Evolutionary conservation across 805 yeast genomes (phyloP), one percentile per base, ranked within the genome.

Genomic region (Kluyveromyces nonfermentans): DNA sequence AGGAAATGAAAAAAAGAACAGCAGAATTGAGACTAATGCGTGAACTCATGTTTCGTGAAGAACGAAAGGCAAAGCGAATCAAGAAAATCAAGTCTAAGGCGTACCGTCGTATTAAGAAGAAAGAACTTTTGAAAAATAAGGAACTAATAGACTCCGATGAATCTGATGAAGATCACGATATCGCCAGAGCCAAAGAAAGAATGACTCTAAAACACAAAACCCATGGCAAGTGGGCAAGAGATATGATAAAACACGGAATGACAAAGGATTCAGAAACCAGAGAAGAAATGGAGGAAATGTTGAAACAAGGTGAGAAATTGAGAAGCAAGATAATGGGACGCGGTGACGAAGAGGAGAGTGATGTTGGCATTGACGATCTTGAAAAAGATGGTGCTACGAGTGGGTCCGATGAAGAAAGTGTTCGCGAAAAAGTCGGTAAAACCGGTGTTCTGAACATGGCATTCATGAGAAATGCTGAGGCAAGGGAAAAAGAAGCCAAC

Each of bases 11-110:
- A 44, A 78, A 80, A 59, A 74, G 94, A 47, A 82, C 93, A 7
- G 76, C 78, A 46, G 96, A 90, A 64, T 72, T 90, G 53, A 76
- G 97, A 53, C 66, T 84, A 57, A 87, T 88, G 96, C 76, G 98
- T 50, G 98, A 93, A 60, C 74, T 90, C 50, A 86, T 90, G 96
- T 93, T 88, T 69, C 75, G 97, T 55, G 97, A 90, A 56, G 97
- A 90, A 68, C 77, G 81, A 58, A 82, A 85, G 57, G 89, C 97
- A 8, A 88, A 78, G 64, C 76, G 98, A 54, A 73, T 93, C 56
- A 90, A 90, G 70, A 93, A 90, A 68, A 93, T 93, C 64, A 93
- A 93, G 64, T 87, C 96, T 33, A 93, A 90, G 65, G 74, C 87
- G 1, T 93, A 80, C 65, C 85, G 85, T 55, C 82, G 84, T 60